Evolutionary conservation across 495 filamentous ascomycete species (phyloP), one percentile per base, ranked within the genome.

Genomic region (Penicillium robsamsonii): DNA sequence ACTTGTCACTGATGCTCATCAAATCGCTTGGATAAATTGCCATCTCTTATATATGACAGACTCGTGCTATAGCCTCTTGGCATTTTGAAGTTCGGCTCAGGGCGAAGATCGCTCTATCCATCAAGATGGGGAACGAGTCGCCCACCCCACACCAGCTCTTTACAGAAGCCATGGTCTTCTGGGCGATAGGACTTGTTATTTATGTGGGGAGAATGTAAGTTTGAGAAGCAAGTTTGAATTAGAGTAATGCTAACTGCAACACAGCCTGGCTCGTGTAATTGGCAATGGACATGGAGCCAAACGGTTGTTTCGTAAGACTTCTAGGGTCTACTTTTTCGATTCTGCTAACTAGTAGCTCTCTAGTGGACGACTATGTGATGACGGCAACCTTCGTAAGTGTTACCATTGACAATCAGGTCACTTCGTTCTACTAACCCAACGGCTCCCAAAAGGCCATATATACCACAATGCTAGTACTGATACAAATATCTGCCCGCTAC

Each of bases 341-440:
- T 17, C 11, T 29, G 3, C 30, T 33, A 18, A 50, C 15, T 12
- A 3, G 17, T 27, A 13, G 2, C 12, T 38, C 8, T 35, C 12
- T 25, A 75, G 72, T 68, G 58, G 70, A 87, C 51, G 84, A 87
- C 57, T 85, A 76, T 66, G 54, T 86, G 17, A 85, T 86, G 77
- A 57, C 80, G 1, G 61, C 75, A 25, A 82, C 79, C 8, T 75
- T 85, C 57, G 79, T 82, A 63, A 61, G 77, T 59, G 4, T 11
- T 5, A 11, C 5, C n/a, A 25, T 29, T 3, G 4, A 1, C 3
- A 38, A 37, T 51, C 2, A 20, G 12, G 1, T 22, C 13, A 22
- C 7, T 41, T 27, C 18, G 31, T 3, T 27, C 31, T 0, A 37
- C 47, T 53, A 24, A 55, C 30, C 10, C 1, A 33, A 22, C 8